Conservation (phyloP, 352 stramenopile species). For the Pythium pyrilobum region DNA sequence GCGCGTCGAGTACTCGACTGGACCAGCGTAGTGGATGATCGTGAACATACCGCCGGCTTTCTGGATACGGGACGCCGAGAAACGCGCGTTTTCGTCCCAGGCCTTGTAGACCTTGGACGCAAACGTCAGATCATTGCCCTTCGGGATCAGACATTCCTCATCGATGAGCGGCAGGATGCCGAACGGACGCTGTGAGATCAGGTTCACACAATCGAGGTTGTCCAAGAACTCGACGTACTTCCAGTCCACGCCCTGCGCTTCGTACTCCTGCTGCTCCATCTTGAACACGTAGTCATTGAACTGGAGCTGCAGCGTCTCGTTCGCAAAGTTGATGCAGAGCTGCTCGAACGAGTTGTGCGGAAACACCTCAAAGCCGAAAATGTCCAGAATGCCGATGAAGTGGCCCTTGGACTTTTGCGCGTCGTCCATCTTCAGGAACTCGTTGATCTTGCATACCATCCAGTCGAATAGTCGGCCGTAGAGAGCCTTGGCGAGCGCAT, state of each 20-base stretch:
- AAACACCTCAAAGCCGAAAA: slow-evolving; percentile 93
- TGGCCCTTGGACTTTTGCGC: slow-evolving; percentile 57
- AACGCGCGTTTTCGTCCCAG: slow-evolving; percentile 54
- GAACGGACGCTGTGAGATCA: slow-evolving; percentile 86
- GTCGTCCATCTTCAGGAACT: slow-evolving; percentile 78
- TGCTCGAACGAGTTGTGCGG: slow-evolving; percentile 89
- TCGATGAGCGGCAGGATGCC: slow-evolving; percentile 83
- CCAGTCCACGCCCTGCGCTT: slow-evolving; percentile 76
- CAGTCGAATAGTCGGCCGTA: slow-evolving; percentile 90
- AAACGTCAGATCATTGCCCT: slow-evolving; percentile 76
- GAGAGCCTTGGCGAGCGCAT: slow-evolving; percentile 78
- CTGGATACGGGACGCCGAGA: slow-evolving; percentile 74
- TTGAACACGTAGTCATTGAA: slow-evolving; percentile 90
- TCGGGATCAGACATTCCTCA: slow-evolving; percentile 86
- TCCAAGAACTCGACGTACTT: slow-evolving; percentile 83
- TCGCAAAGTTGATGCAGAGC: slow-evolving; percentile 89
- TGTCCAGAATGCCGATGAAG: slow-evolving; percentile 90
- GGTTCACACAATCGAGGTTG: slow-evolving; percentile 87
- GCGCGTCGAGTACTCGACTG: slow-evolving; percentile 70
- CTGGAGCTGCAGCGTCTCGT: slow-evolving; percentile 86
- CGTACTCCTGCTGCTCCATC: slow-evolving; percentile 81
- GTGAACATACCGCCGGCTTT: slow-evolving; percentile 66
- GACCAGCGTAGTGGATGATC: slow-evolving; percentile 77
- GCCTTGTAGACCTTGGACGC: slow-evolving; percentile 78
- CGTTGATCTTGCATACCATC: slow-evolving; percentile 87